phyloP scores from a whole-genome alignment of 768 basidiomycete species.

The Naganishia kalamii region DNA sequence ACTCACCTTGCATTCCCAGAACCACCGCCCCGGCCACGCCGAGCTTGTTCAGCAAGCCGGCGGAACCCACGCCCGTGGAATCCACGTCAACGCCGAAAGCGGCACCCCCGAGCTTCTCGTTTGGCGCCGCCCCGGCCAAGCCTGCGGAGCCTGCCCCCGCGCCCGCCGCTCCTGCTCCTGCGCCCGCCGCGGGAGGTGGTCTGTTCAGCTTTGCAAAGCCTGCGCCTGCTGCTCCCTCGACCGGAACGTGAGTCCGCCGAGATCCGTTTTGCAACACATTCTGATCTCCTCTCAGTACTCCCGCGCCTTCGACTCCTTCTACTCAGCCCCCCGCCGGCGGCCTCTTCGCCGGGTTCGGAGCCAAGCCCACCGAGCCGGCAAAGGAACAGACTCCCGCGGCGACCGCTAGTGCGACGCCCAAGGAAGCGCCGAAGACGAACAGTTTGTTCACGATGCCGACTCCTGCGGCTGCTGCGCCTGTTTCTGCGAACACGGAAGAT shows the following conservation, averaged over 20 bases:
- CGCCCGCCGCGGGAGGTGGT: neutral
- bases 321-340: constrained; percentile 11
- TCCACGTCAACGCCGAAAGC: constrained; percentile 2
- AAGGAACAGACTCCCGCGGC: neutral
- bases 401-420: neutral
- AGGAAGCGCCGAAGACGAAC: neutral
- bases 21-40: neutral
- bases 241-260: neutral
- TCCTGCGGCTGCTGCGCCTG: neutral
- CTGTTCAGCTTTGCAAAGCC: constrained; percentile 8
- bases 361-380: constrained; percentile 15
- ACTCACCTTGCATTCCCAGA: neutral
- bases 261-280: too few species aligned
- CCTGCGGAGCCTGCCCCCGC: neutral
- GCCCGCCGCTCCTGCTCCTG: neutral
- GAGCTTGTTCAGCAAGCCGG: constrained; percentile 5
- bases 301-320: constrained; percentile 6
- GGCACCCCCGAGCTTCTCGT: neutral
- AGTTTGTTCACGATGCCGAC: constrained; percentile 2
- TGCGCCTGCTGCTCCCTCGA: neutral
- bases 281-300: neutral
- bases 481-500: neutral
- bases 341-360: constrained; percentile 14
- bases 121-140: neutral
- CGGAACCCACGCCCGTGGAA: neutral